Evolutionary conservation across 2,329 filamentous ascomycete genomes (phyloP).

Genomic region (Fusarium temperatum): DNA sequence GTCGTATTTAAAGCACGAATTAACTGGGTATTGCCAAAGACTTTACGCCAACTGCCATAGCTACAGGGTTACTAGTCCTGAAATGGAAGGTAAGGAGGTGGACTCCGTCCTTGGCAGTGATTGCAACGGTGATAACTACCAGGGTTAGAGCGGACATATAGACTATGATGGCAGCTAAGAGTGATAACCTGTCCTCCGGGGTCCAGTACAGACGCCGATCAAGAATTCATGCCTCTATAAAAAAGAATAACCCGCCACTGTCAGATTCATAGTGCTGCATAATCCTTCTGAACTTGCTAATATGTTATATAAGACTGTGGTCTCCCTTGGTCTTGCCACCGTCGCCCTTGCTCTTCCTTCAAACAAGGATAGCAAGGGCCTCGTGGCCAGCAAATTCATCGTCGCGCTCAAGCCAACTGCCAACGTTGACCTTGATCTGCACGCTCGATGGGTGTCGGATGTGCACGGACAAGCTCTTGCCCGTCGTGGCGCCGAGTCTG

Average conservation of each 20-base stretch:
- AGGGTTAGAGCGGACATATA: not conserved
- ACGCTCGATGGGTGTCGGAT: not conserved
- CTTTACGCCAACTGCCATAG: rapidly evolving
- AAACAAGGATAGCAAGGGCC: not conserved
- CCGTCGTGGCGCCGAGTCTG: not conserved
- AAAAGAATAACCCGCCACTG: not conserved
- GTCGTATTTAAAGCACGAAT: not conserved
- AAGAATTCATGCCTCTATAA: not conserved
- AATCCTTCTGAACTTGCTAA: rapidly evolving
- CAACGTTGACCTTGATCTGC: not conserved
- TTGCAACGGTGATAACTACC: not conserved
- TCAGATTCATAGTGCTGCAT: rapidly evolving
- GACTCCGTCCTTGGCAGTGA: not conserved
- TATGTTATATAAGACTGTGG: not conserved
- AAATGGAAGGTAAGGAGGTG: not conserved
- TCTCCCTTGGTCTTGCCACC: not conserved
- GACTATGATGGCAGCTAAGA: not conserved
- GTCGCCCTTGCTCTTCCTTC: not conserved
- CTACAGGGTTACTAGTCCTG: not conserved
- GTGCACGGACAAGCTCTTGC: not conserved
- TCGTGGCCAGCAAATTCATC: not conserved
- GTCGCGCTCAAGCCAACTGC: not conserved
- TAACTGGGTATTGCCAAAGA: rapidly evolving
- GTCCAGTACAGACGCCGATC: not conserved
- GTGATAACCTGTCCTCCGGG: rapidly evolving